Conservation (phyloP, 805 yeast genomes). For the Lipomyces kockii region DNA sequence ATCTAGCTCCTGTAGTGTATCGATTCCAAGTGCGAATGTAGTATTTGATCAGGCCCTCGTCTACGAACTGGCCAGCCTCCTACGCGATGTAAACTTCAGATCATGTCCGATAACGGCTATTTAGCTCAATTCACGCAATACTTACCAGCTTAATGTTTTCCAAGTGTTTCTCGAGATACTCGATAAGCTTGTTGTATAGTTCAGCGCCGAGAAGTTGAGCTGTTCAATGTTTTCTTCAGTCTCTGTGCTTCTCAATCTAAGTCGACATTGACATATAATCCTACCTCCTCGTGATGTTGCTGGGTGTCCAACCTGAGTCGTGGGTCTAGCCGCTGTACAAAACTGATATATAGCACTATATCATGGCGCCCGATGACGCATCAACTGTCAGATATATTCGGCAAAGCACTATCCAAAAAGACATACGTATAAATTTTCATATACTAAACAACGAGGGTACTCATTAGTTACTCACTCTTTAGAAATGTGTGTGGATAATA, state of each 20-base stretch:
- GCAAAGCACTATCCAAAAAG: background rate
- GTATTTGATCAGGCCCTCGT: conserved; percentile 75
- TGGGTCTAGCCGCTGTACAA: conserved; percentile 37
- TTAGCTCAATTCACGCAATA: background rate
- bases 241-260: conserved; percentile 2
- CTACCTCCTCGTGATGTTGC: conserved; percentile 36
- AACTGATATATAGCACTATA: conserved; percentile 37
- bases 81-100: conserved; percentile 41
- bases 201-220: conserved; percentile 83
- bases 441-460: conserved; percentile 31
- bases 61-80: conserved; percentile 51
- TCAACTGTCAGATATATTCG: background rate
- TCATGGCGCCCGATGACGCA: background rate
- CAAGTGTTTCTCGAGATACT: conserved; percentile 64
- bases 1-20: conserved; percentile 87
- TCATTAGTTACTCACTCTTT: background rate
- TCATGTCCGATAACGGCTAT: background rate
- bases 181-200: conserved; percentile 71
- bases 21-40: conserved; percentile 90
- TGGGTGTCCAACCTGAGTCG: conserved; percentile 31
- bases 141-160: conserved; percentile 38
- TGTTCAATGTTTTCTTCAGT: conserved; percentile 15
- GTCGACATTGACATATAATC: background rate
- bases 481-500: background rate
- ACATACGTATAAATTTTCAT: conserved; percentile 45